phyloP scores from a whole-genome alignment of 108 stramenopile species.

The Nitzschia inconspicua region DNA sequence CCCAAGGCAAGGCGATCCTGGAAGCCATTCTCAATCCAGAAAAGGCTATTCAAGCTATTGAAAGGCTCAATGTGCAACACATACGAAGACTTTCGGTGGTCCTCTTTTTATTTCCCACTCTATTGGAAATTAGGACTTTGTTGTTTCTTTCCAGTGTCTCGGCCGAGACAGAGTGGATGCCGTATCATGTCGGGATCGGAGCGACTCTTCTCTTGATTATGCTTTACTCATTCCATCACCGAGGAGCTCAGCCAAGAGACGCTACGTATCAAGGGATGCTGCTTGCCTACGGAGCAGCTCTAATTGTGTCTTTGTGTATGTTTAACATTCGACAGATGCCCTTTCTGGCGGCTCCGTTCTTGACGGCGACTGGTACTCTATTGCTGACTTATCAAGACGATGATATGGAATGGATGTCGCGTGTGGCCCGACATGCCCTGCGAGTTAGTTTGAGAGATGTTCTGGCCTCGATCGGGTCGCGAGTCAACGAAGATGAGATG shows the following conservation, averaged over 20 bases:
- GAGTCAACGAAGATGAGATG: slow-evolving; percentile 43
- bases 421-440: slow-evolving; percentile 26
- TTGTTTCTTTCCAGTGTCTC: slow-evolving; percentile 27
- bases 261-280: slow-evolving; percentile 14
- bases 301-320: slow-evolving; percentile 17
- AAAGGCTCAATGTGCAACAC: slow-evolving; percentile 4
- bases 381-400: slow-evolving; percentile 28
- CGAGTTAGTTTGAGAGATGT: slow-evolving; percentile 39
- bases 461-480: slow-evolving; percentile 18
- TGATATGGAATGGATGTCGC: slow-evolving; percentile 28
- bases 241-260: slow-evolving; percentile 11
- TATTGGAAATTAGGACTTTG: slow-evolving; percentile 31
- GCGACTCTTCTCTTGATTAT: not conserved
- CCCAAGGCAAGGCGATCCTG: slow-evolving; percentile 2
- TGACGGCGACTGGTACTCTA: slow-evolving; percentile 32
- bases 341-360: slow-evolving; percentile 34
- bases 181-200: slow-evolving; percentile 1
- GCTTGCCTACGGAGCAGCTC: slow-evolving; percentile 24
- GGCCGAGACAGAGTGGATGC: slow-evolving; percentile 11
- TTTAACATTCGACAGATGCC: slow-evolving; percentile 10
- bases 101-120: slow-evolving; percentile 22
- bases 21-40: slow-evolving; percentile 5
- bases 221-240: slow-evolving; percentile 3
- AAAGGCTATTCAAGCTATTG: not conserved
- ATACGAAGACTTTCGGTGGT: slow-evolving; percentile 18